Percentiles rank a stretch among this genome's conserved stretches.
Conservation (phyloP, 495 filamentous ascomycete species). For the Daldinia caldariorum region DNA sequence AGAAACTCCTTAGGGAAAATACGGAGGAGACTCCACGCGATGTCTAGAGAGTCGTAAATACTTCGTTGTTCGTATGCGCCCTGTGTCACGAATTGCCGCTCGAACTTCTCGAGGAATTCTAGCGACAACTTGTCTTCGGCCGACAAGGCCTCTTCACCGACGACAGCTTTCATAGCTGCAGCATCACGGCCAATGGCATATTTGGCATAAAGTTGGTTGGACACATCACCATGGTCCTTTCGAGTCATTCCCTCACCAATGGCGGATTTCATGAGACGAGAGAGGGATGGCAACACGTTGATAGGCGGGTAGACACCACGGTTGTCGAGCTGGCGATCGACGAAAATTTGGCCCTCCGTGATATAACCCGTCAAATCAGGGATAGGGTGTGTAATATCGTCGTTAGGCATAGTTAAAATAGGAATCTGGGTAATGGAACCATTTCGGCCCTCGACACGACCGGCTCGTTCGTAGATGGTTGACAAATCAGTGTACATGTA, state of each 20-base stretch:
- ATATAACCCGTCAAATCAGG: conserved; percentile 99
- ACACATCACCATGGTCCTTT: conserved; percentile 96
- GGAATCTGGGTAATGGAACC: conserved; percentile 99
- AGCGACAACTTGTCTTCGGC: conserved; percentile 96
- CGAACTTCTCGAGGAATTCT: conserved; percentile 98
- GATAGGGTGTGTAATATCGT: conserved; percentile 99
- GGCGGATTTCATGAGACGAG: conserved; percentile 99
- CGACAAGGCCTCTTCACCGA: conserved; percentile 95
- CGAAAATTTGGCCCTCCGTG: conserved; percentile 97
- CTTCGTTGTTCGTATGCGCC: conserved; percentile 88
- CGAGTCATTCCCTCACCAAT: conserved; percentile 97
- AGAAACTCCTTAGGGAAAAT: conserved; percentile 98
- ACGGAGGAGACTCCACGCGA: conserved; percentile 93
- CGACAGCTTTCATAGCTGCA: conserved; percentile 98
- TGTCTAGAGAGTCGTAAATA: conserved; percentile 91
- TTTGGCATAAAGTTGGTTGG: conserved; percentile 99
- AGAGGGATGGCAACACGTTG: conserved; percentile 97
- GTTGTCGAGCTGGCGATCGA: conserved; percentile 95
- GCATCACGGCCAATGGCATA: conserved; percentile 99
- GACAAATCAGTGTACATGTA: conserved; percentile 99
- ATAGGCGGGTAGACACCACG: conserved; percentile 98
- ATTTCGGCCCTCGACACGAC: conserved; percentile 96
- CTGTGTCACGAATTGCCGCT: conserved; percentile 91
- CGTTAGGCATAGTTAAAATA: conserved; percentile 99
- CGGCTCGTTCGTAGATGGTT: conserved; percentile 98